phyloP scores from a whole-genome alignment of 2,329 filamentous ascomycete species.

The Volutella citrinella region DNA sequence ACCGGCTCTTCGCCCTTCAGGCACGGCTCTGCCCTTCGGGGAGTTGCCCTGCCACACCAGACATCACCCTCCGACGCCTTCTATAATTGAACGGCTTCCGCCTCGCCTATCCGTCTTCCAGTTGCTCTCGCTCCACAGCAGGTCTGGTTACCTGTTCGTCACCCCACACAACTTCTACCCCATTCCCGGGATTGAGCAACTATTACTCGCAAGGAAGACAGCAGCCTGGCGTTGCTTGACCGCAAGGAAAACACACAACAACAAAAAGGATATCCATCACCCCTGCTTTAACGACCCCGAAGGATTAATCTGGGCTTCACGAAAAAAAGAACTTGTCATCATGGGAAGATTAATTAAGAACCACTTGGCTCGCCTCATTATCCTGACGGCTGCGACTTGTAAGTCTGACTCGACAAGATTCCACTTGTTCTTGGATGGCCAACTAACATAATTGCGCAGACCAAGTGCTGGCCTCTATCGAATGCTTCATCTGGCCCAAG shows the following conservation, averaged over 20 bases:
- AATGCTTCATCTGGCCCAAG: slow-evolving; percentile 97
- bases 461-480: slow-evolving; percentile 78
- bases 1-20: not conserved
- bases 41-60: not conserved
- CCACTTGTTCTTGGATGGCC: too few species aligned
- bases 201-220: slow-evolving; percentile 8
- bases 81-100: slow-evolving; percentile 18
- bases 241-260: not conserved
- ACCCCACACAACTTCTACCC: slow-evolving; percentile 18
- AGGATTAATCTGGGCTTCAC: slow-evolving; percentile 12
- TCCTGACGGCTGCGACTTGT: slow-evolving; percentile 81
- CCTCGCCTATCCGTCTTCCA: slow-evolving; percentile 34
- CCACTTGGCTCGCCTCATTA: slow-evolving; percentile 94
- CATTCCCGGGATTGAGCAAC: slow-evolving; percentile 12
- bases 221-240: not conserved
- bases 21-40: not conserved
- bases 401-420: too few species aligned
- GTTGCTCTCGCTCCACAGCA: slow-evolving; percentile 35
- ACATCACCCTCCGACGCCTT: slow-evolving; percentile 6
- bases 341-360: slow-evolving; percentile 99
- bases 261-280: not conserved
- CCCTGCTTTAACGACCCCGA: too few species aligned
- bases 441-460: slow-evolving; percentile 52
- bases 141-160: slow-evolving; percentile 52
- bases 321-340: too few species aligned